Evolutionary conservation across 495 filamentous ascomycete species (phyloP).

Genomic region (Tetracladium setigerum): DNA sequence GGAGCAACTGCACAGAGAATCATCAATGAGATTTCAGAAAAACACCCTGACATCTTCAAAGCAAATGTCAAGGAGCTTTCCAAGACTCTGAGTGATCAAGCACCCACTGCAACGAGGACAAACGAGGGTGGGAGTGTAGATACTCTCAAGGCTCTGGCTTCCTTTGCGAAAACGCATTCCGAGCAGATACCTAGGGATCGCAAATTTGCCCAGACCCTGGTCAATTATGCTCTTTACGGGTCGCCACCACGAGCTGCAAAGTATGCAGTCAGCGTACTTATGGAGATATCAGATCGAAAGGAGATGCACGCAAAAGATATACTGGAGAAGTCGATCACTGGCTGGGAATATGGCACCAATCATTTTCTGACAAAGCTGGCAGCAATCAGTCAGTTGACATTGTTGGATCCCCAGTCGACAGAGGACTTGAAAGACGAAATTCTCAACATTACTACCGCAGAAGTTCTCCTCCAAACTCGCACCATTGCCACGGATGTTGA

Average conservation of each 20-base stretch:
- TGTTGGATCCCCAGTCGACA: constrained; percentile 65
- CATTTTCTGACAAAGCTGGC: constrained; percentile 81
- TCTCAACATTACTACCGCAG: constrained; percentile 66
- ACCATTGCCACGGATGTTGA: constrained; percentile 42
- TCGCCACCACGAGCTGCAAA: constrained; percentile 79
- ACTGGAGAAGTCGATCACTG: constrained; percentile 60
- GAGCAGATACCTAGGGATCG: constrained; percentile 78
- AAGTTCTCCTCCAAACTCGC: constrained; percentile 65
- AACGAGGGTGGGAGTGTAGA: constrained; percentile 69
- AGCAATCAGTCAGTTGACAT: constrained; percentile 72
- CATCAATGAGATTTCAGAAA: constrained; percentile 83
- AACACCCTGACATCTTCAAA: constrained; percentile 81
- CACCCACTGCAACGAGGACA: constrained; percentile 56
- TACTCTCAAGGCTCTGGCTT: constrained; percentile 85
- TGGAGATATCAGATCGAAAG: constrained; percentile 72
- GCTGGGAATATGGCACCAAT: constrained; percentile 67
- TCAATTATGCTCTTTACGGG: constrained; percentile 74
- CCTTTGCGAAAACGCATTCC: constrained; percentile 78
- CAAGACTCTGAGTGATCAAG: constrained; percentile 70
- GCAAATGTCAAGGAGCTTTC: constrained; percentile 90
- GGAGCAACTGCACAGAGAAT: constrained; percentile 79
- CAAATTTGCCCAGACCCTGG: constrained; percentile 74
- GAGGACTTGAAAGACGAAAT: constrained; percentile 65
- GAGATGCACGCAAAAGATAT: constrained; percentile 85
- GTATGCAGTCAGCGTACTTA: constrained; percentile 83